A percentile compares a stretch with the other conserved stretches of the same genome.
Conservation (phyloP, 371 early-diverging fungal genomes). For the Mucor velutinosus region DNA sequence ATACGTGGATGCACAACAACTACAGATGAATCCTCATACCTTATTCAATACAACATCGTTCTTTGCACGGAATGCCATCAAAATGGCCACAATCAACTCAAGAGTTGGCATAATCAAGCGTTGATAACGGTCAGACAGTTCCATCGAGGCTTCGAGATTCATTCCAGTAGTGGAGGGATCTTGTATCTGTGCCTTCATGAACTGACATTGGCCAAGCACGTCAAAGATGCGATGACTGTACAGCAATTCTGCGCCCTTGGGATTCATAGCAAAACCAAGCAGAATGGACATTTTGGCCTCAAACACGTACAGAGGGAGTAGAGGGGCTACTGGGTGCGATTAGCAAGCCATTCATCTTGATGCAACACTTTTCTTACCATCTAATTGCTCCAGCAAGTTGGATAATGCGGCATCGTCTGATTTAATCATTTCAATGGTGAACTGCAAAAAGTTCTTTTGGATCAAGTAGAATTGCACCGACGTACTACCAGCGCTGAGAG, state of each 20-base stretch:
- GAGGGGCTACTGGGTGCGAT: conserved; percentile 36
- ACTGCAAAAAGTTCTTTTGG: conserved; percentile 68
- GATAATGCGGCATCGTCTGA: conserved; percentile 71
- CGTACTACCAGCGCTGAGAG: conserved; percentile 50
- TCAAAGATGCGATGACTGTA: conserved; percentile 80
- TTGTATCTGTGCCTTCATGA: conserved; percentile 32
- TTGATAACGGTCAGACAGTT: conserved; percentile 57
- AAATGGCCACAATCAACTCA: conserved; percentile 59
- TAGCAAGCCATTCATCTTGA: background rate
- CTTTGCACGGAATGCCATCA: conserved; percentile 55
- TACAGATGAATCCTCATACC: conserved; percentile 20
- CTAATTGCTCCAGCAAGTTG: conserved; percentile 54
- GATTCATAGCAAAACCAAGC: conserved; percentile 71
- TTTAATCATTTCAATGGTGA: conserved; percentile 65
- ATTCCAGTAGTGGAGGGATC: background rate
- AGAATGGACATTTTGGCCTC: conserved; percentile 86
- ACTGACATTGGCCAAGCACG: conserved; percentile 72
- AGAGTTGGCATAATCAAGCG: conserved; percentile 64
- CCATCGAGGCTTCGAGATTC: background rate
- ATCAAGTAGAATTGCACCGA: conserved; percentile 66
- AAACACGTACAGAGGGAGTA: conserved; percentile 69
- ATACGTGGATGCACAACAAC: background rate
- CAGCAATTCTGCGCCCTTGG: conserved; percentile 78
- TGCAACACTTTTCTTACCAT: conserved; percentile 33
- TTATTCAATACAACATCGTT: conserved; percentile 50